Conservation (phyloP, 1,284 basidiomycete genomes). For the Macrocystidia cucumis region DNA sequence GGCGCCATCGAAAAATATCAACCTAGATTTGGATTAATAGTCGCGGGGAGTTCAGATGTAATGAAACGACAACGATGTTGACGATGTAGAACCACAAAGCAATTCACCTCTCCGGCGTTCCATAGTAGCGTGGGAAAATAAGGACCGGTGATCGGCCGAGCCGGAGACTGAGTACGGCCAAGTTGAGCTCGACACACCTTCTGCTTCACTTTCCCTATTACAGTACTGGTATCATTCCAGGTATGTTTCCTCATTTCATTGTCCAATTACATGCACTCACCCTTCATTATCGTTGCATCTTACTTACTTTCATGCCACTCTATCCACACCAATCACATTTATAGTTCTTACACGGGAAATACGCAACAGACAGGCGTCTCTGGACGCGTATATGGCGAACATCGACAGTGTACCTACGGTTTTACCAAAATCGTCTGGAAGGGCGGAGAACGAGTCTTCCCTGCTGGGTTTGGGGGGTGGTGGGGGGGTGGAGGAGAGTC, state of each 20-base stretch:
- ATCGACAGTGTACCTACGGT: constrained; percentile 38
- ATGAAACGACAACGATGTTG: too few relatives aligned
- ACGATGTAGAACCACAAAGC: too few relatives aligned
- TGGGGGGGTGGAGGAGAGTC: constrained; percentile 12
- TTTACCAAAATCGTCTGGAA: constrained; percentile 34
- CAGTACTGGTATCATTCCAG: constrained; percentile 26
- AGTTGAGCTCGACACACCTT: constrained; percentile 12
- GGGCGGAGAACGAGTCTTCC: constrained; percentile 27
- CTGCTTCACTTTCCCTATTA: constrained; percentile 22
- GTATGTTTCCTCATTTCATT: constrained; percentile 13
- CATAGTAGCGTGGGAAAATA: too few relatives aligned
- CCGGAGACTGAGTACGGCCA: too few relatives aligned
- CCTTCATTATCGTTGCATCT: constrained; percentile 3
- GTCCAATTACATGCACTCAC: too few relatives aligned
- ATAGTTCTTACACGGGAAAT: constrained; percentile 18
- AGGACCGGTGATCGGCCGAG: too few relatives aligned
- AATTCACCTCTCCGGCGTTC: too few relatives aligned
- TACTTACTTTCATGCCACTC: too few relatives aligned
- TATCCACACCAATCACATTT: neutral
- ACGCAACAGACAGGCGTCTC: constrained; percentile 43
- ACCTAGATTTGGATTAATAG: too few relatives aligned
- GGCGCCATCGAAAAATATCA: too few relatives aligned
- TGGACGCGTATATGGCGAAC: constrained; percentile 74
- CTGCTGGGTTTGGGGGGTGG: constrained; percentile 17
- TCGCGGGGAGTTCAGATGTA: too few relatives aligned